Base-by-base conservation (phyloP, 805 yeast species). In the Myxozyma nipponensis region DNA sequence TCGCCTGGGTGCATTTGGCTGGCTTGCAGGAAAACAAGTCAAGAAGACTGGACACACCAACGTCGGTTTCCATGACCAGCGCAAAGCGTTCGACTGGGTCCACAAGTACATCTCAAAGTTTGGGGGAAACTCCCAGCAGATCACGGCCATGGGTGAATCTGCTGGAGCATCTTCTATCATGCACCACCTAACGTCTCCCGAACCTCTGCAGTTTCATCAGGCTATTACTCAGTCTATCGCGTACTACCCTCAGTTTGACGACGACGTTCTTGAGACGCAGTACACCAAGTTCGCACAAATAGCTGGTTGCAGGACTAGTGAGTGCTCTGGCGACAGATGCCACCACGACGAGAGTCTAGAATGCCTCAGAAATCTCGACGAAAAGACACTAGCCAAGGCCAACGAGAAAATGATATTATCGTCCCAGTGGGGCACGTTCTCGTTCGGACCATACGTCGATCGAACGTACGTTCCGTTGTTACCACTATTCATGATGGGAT, bases 111-210 rank as follows among this genome's bases (percentile, higher is more conserved):
- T 71, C 44, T 56, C 40, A 6, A 42, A 47, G 28, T 70, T 71
- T 55, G 74, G 74, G 13, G 75, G 75, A 22, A 62, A 71, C 49
- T 63, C 69, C 1, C 52, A 60, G 24, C 57, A 56, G 47, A 63
- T 72, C 18, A 69, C 72, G 1, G 56, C 71, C 17, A 61, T 66
- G 55, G 75, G 75, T 4, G 68, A 68, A 52, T 58, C 66, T 39
- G 73, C 75, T 7, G 75, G 75, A 21, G 72, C 28, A 25, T 72
- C 52, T 45, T 70, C 70, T 62, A 65, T 47, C 54, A 47, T 43
- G 54, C 69, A 54, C 63, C 70, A 26, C 65, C 64, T 42, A 47
- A 52, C 41, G 42, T 39, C 22, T 60, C 47, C 57, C 62, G 47
- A 66, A 47, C 7, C 60, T 41, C 47, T 47, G n/a, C 55, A 34